Conservation (phyloP, 192 early-diverging fungal species). For the Backusella tarrabulga region DNA sequence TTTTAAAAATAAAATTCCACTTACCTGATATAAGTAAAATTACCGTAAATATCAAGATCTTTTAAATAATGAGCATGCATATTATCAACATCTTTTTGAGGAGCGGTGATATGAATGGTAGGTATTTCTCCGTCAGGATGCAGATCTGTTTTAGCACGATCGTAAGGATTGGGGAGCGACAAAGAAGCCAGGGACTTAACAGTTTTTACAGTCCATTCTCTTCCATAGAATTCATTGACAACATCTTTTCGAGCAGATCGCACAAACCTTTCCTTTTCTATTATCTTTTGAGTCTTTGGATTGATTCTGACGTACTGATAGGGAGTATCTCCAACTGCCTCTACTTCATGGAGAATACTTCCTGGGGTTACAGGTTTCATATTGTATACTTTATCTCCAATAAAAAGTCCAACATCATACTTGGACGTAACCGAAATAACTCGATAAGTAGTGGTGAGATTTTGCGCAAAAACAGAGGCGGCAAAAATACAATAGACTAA, state of each 20-base stretch:
- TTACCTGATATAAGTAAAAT: conserved; percentile 30
- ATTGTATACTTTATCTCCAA: not conserved
- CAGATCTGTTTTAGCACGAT: not conserved
- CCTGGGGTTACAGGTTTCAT: not conserved
- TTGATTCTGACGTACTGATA: conserved; percentile 11
- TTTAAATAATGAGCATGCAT: conserved; percentile 10
- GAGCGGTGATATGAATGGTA: conserved; percentile 15
- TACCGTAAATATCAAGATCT: conserved; percentile 13
- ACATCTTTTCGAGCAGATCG: not conserved
- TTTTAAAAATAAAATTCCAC: not conserved
- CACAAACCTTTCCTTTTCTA: conserved; percentile 10
- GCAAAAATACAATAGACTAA: not conserved
- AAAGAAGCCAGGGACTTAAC: conserved; percentile 6
- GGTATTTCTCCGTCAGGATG: conserved; percentile 22
- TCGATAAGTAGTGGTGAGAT: not conserved
- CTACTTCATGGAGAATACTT: conserved; percentile 8
- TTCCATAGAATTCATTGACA: conserved; percentile 21
- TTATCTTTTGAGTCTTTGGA: not conserved
- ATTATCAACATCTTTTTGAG: conserved; percentile 5
- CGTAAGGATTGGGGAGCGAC: not conserved
- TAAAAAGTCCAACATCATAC: not conserved
- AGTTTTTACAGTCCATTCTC: conserved; percentile 5
- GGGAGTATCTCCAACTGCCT: not conserved
- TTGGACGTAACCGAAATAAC: not conserved
- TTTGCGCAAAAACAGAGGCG: not conserved